Evolutionary conservation across 2,329 filamentous ascomycete genomes (phyloP), one percentile per base, ranked within the genome.

Genomic region (Penicillium polonicum): DNA sequence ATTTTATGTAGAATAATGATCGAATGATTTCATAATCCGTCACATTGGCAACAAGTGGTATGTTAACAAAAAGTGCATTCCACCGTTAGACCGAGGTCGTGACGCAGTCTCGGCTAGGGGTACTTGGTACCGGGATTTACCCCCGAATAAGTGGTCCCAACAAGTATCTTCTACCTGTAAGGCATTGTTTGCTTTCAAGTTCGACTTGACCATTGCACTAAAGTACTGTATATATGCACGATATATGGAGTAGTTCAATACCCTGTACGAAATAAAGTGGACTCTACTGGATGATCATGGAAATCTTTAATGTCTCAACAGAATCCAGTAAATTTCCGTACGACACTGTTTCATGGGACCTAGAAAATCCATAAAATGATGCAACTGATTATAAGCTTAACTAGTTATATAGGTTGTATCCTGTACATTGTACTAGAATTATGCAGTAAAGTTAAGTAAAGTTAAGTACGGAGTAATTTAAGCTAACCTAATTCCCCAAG

Each of bases 61-160:
- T 35, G 41, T 13, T 35, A 17, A 42, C 27, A 23, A 31, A 48
- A 48, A 19, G 8, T 17, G n/a, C 52, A 48, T 41, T 55, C 21
- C 52, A 41, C 19, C n/a, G 5, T 33, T 19, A 17, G 19, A 54
- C 52, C 52, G 52, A 48, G 43, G 48, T 49, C 27, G 38, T 57
- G 49, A 57, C 49, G 43, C 43, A 57, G 55, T 48, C 25, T 42
- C 21, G 29, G 21, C 12, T 41, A 25, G 21, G 54, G 46, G 54
- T 57, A 55, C 21, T 29, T 17, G 15, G 19, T 46, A 45, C 54
- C 49, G 23, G 49, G 27, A 31, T 42, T 53, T 29, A 35, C 42
- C 27, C 19, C 49, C 27, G 35, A 17, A 12, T 1, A 19, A 9
- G 5, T 12, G 21, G n/a, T 12, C 19, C 9, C 12, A 49, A 15